Base-by-base conservation (phyloP, 169 alveolate species). In the Plasmodium vinckei region DNA sequence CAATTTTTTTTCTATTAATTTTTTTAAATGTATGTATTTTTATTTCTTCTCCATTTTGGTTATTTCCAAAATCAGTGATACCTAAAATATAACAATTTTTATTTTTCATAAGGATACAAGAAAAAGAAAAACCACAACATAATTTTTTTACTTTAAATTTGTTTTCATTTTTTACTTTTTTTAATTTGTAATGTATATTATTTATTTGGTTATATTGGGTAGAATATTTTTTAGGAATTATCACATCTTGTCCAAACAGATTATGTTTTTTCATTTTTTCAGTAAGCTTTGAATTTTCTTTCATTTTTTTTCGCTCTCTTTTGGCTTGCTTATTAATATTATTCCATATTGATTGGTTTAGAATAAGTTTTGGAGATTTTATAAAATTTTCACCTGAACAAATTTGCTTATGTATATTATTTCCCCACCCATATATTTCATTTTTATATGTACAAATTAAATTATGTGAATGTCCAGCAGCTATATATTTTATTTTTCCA, bases 391-490 rank as follows among this genome's bases (percentile, higher is more conserved):
- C 10, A 0, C 19, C n/a, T 7, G 12, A 6, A 54, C 15, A 67
- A 9, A 79, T 27, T 47, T 79, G 89, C 1, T 60, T 49, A 47
- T 79, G 71, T 9, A 79, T 42, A 47, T 79, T 79, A 67, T 79
- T 79, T 12, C 89, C 89, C 89, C 89, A 79, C 0, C 71, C 82
- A 33, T 65, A 79, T 60, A 79, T 27, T 47, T 79, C 89, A 79
- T 79, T 64, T 69, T 46, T 33, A n/a, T 64, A 65, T 2, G 89
- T 79, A n/a, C 72, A 79, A 53, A 79, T 54, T 79, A 79, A 44
- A 59, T 79, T 79, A 46, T 79, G 89, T 12, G 79, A 51, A 79
- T 79, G 56, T 12, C 89, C 89, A 12, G 89, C 82, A n/a, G 89
- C 19, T 33, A 79, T 79, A 21, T 39, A 67, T 42, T 79, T 79